Percentiles rank a stretch among this genome's conserved stretches.
These are phyloP conservation scores for Ophiosphaerella korrae DNA, from an alignment of 2,329 filamentous ascomycete species.

Conservation along the genomic window DNA sequence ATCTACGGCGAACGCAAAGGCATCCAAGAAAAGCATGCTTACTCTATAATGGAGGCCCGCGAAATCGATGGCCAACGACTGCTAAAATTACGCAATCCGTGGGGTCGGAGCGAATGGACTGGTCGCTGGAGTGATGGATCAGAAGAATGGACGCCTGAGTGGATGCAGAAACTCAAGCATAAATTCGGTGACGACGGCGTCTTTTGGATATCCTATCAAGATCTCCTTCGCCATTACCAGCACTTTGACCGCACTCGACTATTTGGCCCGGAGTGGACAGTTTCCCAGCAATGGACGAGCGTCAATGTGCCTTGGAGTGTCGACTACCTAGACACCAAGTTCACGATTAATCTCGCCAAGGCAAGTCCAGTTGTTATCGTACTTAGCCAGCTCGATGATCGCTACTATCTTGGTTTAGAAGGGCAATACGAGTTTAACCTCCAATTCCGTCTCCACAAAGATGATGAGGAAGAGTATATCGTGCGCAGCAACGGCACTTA, in stretches of 20 bases:
- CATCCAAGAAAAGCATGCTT: slow-evolving; percentile 58
- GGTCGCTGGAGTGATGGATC: slow-evolving; percentile 83
- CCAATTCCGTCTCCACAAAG: slow-evolving; percentile 64
- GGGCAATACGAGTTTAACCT: slow-evolving; percentile 63
- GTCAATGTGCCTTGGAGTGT: slow-evolving; percentile 65
- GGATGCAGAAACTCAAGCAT: slow-evolving; percentile 73
- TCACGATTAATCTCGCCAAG: slow-evolving; percentile 59
- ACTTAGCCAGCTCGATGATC: slow-evolving; percentile 63
- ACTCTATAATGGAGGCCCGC: slow-evolving; percentile 63
- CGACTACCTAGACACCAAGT: slow-evolving; percentile 66
- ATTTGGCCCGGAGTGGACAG: slow-evolving; percentile 64
- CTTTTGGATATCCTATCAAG: slow-evolving; percentile 66
- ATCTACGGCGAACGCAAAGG: slow-evolving; percentile 62
- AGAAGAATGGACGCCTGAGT: slow-evolving; percentile 82
- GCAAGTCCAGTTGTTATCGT: slow-evolving; percentile 62
- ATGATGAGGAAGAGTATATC: slow-evolving; percentile 65
- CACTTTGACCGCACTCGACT: slow-evolving; percentile 66
- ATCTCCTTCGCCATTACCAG: slow-evolving; percentile 63
- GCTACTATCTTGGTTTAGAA: slow-evolving; percentile 64
- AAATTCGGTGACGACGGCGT: slow-evolving; percentile 77
- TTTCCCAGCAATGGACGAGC: slow-evolving; percentile 66
- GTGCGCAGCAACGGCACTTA: slow-evolving; percentile 62
- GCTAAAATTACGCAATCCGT: slow-evolving; percentile 67
- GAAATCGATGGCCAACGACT: slow-evolving; percentile 65
- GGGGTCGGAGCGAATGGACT: slow-evolving; percentile 81